phyloP scores from a whole-genome alignment of 352 stramenopile genomes.

The Plasmopara muralis region DNA sequence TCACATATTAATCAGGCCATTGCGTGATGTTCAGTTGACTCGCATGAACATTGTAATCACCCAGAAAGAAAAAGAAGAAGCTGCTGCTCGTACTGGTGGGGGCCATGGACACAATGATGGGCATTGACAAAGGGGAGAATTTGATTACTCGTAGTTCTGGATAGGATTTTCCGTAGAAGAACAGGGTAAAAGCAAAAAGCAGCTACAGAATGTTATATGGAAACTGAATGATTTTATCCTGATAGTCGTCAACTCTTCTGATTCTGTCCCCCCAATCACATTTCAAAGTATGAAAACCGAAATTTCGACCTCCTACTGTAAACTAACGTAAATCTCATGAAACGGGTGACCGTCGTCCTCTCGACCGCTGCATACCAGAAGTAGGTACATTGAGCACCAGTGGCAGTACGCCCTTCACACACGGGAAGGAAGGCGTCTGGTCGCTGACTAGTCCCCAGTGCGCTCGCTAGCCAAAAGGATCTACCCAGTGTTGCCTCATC shows the following conservation, averaged over 20 bases:
- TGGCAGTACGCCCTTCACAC: not conserved
- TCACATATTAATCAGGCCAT: not conserved
- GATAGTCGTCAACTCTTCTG: not conserved
- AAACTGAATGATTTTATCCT: not conserved
- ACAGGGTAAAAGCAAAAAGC: slow-evolving; percentile 8
- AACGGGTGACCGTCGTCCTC: not conserved
- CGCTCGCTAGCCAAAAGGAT: slow-evolving; percentile 1
- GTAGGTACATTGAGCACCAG: not conserved
- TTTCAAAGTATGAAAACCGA: not conserved
- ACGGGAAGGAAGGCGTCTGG: not conserved
- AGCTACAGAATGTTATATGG: not conserved
- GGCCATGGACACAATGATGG: slow-evolving; percentile 35
- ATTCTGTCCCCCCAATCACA: not conserved
- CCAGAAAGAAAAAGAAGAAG: slow-evolving; percentile 72
- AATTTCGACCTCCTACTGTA: not conserved
- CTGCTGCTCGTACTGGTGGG: slow-evolving; percentile 33
- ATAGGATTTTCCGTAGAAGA: not conserved
- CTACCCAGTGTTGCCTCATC: not conserved
- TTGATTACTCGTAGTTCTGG: not conserved
- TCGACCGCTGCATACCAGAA: not conserved
- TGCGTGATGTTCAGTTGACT: slow-evolving; percentile 40
- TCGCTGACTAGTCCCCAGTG: slow-evolving; percentile 2
- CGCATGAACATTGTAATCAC: slow-evolving; percentile 80
- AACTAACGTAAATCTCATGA: not conserved
- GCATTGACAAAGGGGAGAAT: slow-evolving; percentile 24